Evolutionary conservation across 1,284 basidiomycete species (phyloP).

Genomic region (Bondarzewia mesenterica): DNA sequence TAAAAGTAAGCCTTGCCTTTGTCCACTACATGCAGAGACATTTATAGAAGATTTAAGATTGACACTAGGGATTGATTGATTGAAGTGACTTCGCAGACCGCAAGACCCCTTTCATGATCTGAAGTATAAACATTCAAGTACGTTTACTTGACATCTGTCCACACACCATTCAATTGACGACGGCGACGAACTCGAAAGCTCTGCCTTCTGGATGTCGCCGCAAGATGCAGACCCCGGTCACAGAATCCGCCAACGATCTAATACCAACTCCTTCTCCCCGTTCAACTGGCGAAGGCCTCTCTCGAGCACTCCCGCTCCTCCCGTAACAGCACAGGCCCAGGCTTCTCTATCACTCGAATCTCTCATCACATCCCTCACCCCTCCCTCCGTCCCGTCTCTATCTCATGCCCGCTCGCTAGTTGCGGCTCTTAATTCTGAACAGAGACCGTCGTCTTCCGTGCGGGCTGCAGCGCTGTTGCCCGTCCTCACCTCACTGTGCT

Average conservation of each 20-base stretch:
- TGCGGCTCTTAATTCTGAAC: constrained; percentile 13
- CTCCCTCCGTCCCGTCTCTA: constrained; percentile 28
- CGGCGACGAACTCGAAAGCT: not conserved
- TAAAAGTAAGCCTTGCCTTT: too few species aligned
- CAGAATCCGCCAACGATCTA: constrained; percentile 15
- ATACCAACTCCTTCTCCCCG: constrained; percentile 32
- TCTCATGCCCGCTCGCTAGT: constrained; percentile 21
- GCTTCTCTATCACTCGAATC: constrained; percentile 16
- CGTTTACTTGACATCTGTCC: not conserved
- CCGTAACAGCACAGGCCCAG: not conserved
- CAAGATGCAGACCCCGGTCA: constrained; percentile 6
- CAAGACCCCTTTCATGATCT: not conserved
- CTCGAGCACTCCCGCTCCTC: constrained; percentile 8
- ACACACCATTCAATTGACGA: not conserved
- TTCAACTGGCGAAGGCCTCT: constrained; percentile 34
- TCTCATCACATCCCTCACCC: constrained; percentile 24
- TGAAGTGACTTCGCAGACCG: too few species aligned
- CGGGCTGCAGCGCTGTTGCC: constrained; percentile 34
- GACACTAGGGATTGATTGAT: too few species aligned
- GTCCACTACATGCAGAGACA: too few species aligned
- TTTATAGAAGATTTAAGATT: too few species aligned
- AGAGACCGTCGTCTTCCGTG: constrained; percentile 4
- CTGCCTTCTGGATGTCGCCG: not conserved
- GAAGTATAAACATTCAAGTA: not conserved
- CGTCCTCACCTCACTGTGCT: constrained; percentile 52